Evolutionary conservation across 768 basidiomycete genomes (phyloP), one percentile per base, ranked within the genome.

Genomic region (Suillus subaureus): DNA sequence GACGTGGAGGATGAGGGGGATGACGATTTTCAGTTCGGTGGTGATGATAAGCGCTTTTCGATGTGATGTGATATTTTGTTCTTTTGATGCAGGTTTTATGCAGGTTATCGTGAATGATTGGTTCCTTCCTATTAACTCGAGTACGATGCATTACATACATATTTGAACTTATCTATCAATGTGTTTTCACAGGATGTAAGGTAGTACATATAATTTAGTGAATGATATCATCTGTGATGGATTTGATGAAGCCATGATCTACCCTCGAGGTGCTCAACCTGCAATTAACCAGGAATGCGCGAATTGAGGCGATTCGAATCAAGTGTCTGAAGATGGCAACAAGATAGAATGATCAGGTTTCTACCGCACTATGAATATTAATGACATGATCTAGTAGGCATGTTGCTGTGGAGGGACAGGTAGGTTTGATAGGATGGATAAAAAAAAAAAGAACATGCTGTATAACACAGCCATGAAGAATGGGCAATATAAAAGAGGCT

Each of bases 81-180:
- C n/a, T 49, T n/a, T 26, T 16, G n/a, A 13, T 15, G 31, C 12
- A 73, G 73, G 65, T 40, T 63, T 58, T 9, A 52, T 66, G 43
- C 68, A 71, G 28, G 61, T 60, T 8, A 42, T 68, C 33, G 28
- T 72, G 21, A 43, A 76, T 57, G 63, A 74, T 33, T 70, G 65
- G 70, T 68, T 74, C 56, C 61, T 69, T 26, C 70, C 73, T 0
- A 42, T 66, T 5, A 61, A 57, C 26, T 51, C 66, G 23, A 77
- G 70, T n/a, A 75, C 68, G 18, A 76, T 78, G 45, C 70, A 71
- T 45, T 65, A 49, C 9, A 72, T 76, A 57, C 66, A 63, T 35
- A 73, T 76, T 35, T 78, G 70, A 61, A 51, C 11, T 4, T 18
- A 16, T 15, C 31, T 5, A 23, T 40, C 13, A 57, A 39, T 26